phyloP scores from a whole-genome alignment of 108 stramenopile genomes.

The Schizochytrium sp. region DNA sequence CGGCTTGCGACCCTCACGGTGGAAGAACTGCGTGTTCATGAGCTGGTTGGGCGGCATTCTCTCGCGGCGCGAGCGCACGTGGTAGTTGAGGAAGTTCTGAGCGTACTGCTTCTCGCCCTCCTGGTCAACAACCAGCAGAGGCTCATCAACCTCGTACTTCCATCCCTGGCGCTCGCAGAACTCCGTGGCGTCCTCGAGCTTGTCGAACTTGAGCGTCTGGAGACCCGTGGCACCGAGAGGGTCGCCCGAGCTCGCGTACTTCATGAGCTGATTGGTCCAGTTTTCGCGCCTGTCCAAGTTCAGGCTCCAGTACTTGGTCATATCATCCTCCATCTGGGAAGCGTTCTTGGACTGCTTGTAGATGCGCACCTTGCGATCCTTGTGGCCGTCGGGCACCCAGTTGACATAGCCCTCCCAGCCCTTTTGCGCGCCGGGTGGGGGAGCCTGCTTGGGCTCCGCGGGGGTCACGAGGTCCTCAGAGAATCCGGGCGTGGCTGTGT shows the following conservation, averaged over 20 bases:
- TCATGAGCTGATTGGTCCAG: constrained; percentile 86
- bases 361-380: not conserved
- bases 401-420: not conserved
- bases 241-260: constrained; percentile 81
- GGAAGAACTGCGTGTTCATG: not conserved
- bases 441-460: not conserved
- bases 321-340: not conserved
- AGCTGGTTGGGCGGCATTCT: not conserved
- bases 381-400: not conserved
- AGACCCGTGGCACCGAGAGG: constrained; percentile 67
- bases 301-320: not conserved
- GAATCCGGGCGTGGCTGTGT: not conserved
- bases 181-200: constrained; percentile 72
- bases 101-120: constrained; percentile 15
- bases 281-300: constrained; percentile 24
- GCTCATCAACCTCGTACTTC: constrained; percentile 68
- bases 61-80: not conserved
- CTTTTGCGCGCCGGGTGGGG: not conserved
- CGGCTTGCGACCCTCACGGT: not conserved
- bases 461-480: not conserved
- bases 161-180: constrained; percentile 86
- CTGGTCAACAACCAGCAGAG: constrained; percentile 33
- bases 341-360: not conserved
- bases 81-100: constrained; percentile 10
- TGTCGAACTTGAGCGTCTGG: constrained; percentile 64